Evolutionary conservation across 306 rosid genomes (phyloP).

Genomic region (Lupinus albus): DNA sequence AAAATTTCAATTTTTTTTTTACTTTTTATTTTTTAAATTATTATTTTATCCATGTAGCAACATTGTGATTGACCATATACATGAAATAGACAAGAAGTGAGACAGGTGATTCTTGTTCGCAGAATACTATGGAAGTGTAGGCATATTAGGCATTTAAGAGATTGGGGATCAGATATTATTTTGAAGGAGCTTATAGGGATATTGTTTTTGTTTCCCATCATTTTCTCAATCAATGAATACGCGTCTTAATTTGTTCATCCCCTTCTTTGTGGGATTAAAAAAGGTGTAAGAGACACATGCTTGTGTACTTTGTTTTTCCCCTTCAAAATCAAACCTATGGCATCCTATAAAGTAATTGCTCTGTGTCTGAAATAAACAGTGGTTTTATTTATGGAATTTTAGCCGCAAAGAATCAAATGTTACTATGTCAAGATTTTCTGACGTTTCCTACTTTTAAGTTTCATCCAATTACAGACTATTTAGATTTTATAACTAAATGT

Average conservation of each 20-base stretch:
- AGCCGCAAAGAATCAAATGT: neutral
- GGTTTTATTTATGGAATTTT: conserved; percentile 14
- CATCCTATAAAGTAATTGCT: neutral
- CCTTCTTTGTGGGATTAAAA: neutral
- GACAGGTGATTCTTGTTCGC: too few species aligned
- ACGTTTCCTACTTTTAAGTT: conserved; percentile 1
- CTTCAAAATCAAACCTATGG: neutral
- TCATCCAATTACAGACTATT: conserved; percentile 20
- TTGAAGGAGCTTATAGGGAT: neutral
- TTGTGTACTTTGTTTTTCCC: neutral
- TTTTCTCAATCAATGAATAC: neutral
- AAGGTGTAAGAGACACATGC: neutral
- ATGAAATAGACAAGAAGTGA: too few species aligned
- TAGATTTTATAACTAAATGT: neutral
- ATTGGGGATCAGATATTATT: neutral
- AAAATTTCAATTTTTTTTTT: too few species aligned
- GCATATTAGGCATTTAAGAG: neutral
- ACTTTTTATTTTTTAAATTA: too few species aligned
- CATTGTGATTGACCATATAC: too few species aligned
- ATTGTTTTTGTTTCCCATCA: neutral
- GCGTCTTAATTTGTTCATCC: neutral
- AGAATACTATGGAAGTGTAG: too few species aligned
- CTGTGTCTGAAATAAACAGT: neutral
- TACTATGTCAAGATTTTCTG: neutral
- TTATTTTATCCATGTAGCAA: too few species aligned